Base-by-base conservation (phyloP, 169 alveolate species). In the Plasmodium yoelii region DNA sequence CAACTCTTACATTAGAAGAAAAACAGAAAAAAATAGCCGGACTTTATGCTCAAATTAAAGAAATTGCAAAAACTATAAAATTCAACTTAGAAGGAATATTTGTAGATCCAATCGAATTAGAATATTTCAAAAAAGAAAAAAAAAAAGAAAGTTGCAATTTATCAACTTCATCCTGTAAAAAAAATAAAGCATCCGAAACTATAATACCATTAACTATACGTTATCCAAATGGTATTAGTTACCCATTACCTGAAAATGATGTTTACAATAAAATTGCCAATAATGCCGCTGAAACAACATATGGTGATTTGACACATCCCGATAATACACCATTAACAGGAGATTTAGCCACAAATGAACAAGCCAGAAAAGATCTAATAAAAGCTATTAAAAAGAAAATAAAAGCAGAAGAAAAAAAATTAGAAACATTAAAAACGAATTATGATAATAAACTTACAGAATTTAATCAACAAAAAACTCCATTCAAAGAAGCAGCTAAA, bases 61-160 rank as follows among this genome's bases (percentile, higher is more conserved):
- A 67, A 7, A 77, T 77, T 18, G 88, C 88, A 19, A 77, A 77
- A 7, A 77, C 67, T 39, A 59, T 77, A 24, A 47, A 47, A 65
- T 64, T 77, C 51, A 24, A 77, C 10, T 49, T 77, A 34, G 77
- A 47, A 8, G 68, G 88, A 10, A 15, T 77, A 44, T 63, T 77
- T 57, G 51, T 68, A 5, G 59, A 77, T 44, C 42, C 77, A 10
- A 22, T 46, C 19, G 88, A 77, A 64, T 77, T 64, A 24, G 88
- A 77, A n/a, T 77, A 63, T 10, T 77, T 63, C 49, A 46, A 63
- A 68, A 61, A 75, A 69, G 88, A 77, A 57, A 77, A 77, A 59
- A 57, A n/a, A 46, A 77, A 77, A 39, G 18, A 46, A 26, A n/a
- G 49, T 0, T 34, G 26, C 1, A 59, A 28, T 8, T 18, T 10